Conservation (phyloP, 768 basidiomycete genomes). For the Termitomyces sp. region DNA sequence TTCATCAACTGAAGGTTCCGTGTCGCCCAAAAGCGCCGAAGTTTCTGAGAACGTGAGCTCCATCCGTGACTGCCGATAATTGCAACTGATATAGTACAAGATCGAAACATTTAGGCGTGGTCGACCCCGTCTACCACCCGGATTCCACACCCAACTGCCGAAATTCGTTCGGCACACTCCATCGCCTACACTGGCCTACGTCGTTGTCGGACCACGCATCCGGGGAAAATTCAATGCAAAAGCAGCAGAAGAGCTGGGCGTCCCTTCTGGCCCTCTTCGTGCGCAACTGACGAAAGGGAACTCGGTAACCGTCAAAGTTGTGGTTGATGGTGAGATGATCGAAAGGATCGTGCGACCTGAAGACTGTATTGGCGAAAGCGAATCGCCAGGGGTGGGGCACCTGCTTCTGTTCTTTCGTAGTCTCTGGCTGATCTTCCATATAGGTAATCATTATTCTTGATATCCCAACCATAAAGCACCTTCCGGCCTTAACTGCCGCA, state of each 20-base stretch:
- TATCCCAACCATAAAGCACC: constrained; percentile 56
- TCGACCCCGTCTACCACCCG: constrained; percentile 19
- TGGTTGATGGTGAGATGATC: constrained; percentile 33
- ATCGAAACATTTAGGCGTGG: constrained; percentile 24
- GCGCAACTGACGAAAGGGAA: constrained; percentile 59
- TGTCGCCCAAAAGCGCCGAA: neutral
- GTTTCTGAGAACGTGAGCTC: neutral
- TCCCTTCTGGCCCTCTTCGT: constrained; percentile 56
- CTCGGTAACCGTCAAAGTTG: constrained; percentile 48
- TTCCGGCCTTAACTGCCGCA: constrained; percentile 41
- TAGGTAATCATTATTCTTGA: constrained; percentile 69
- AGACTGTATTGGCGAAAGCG: constrained; percentile 51
- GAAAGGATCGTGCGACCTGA: constrained; percentile 52
- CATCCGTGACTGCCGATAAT: neutral
- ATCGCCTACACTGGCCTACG: constrained; percentile 38
- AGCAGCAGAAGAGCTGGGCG: constrained; percentile 57
- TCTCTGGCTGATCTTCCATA: neutral
- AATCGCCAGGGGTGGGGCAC: constrained; percentile 36
- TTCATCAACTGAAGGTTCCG: neutral
- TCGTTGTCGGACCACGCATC: constrained; percentile 45
- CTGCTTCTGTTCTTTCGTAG: neutral
- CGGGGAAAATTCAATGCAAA: constrained; percentile 69
- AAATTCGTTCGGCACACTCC: constrained; percentile 18
- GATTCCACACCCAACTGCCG: constrained; percentile 34
- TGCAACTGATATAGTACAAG: constrained; percentile 4